Base-by-base conservation (phyloP, 345 rosid species). In the Ailanthus altissimus region DNA sequence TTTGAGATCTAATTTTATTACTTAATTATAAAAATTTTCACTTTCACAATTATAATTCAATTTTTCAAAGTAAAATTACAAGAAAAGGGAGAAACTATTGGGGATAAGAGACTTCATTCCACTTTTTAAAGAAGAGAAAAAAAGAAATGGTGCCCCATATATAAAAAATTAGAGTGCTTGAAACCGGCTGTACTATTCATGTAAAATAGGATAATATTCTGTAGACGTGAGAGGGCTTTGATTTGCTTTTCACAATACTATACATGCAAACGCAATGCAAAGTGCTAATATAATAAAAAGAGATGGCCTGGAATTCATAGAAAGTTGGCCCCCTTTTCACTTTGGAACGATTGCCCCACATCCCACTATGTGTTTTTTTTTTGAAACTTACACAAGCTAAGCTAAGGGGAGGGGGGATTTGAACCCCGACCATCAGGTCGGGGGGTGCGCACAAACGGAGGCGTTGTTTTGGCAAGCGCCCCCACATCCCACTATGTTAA, bases 321-420 rank as follows among this genome's bases (percentile, higher is more conserved):
- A 81, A 87, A 87, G 90, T 78, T 80, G 84, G 49, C 77, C 11
- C 77, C 74, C 84, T 85, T 85, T 87, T 82, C 77, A 42, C 82
- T 73, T 79, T 75, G 81, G 80, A 82, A 84, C 77, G 74, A 74
- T 71, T 75, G 71, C 77, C 70, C 79, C 63, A 62, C 77, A 21
- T 16, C 59, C 66, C 65, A 57, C 75, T 47, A 46, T 6, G 18
- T 38, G 36, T 10, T 5, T 26, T 50, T n/a, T n/a, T n/a, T n/a
- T n/a, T n/a, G n/a, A n/a, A n/a, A n/a, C n/a, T n/a, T n/a, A n/a
- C n/a, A n/a, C n/a, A n/a, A n/a, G n/a, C n/a, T n/a, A n/a, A n/a
- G n/a, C n/a, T n/a, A n/a, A n/a, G n/a, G n/a, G n/a, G n/a, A n/a
- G n/a, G n/a, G n/a, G n/a, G n/a, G n/a, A n/a, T n/a, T n/a, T n/a